A percentile compares a stretch with the other conserved stretches of the same genome.
Evolutionary conservation across 2,329 filamentous ascomycete genomes (phyloP).

Genomic region (Xylariaceae sp.): DNA sequence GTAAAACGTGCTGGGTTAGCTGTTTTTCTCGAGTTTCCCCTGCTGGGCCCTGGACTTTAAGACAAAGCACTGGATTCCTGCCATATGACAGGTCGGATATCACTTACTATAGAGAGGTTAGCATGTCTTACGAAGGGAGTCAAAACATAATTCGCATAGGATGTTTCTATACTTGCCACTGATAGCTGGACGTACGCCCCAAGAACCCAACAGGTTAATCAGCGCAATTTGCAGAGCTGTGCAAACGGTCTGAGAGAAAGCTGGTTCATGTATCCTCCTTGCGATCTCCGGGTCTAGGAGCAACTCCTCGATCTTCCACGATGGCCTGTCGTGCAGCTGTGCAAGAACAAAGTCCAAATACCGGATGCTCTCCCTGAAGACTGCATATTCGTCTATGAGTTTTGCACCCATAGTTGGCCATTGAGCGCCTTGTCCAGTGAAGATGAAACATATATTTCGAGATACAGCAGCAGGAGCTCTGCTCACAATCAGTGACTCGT

Average conservation of each 20-base stretch:
- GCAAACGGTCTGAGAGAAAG: constrained; percentile 29
- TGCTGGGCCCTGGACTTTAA: too few species aligned
- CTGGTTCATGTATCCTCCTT: constrained; percentile 11
- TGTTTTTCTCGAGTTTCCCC: too few species aligned
- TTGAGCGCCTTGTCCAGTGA: constrained; percentile 32
- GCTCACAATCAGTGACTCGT: background rate
- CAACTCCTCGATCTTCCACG: constrained; percentile 10
- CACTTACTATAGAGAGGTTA: too few species aligned
- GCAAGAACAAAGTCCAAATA: constrained; percentile 14
- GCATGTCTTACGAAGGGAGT: too few species aligned
- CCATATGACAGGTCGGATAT: too few species aligned
- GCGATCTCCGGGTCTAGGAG: background rate
- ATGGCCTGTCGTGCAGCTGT: background rate
- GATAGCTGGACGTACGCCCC: constrained; percentile 29
- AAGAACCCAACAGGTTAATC: constrained; percentile 31
- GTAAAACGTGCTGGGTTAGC: too few species aligned
- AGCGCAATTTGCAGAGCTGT: constrained; percentile 35
- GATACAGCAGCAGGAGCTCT: background rate
- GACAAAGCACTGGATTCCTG: too few species aligned
- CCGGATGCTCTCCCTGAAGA: constrained; percentile 7
- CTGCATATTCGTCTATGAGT: constrained; percentile 8
- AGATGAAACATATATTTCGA: constrained; percentile 3
- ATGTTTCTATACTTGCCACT: constrained; percentile 41
- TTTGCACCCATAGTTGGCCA: constrained; percentile 29
- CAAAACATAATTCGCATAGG: too few species aligned